Conservation (phyloP, 768 basidiomycete genomes). For the Serendipita sp. region DNA sequence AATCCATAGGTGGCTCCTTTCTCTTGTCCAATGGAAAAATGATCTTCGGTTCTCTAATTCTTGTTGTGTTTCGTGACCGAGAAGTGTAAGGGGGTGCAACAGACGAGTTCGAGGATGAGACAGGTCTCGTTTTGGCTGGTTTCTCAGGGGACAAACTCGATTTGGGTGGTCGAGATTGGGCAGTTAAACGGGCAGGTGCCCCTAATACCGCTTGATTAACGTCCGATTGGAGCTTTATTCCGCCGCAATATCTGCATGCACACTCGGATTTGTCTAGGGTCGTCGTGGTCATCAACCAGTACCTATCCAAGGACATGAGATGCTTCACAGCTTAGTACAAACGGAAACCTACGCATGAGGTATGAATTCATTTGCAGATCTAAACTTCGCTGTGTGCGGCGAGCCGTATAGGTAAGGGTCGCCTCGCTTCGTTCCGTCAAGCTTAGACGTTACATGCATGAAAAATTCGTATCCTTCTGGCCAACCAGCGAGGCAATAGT, state of each 20-base stretch:
- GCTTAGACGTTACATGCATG: constrained; percentile 56
- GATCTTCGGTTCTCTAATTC: background rate
- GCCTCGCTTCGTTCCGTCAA: constrained; percentile 32
- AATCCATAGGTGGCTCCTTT: background rate
- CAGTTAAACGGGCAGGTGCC: background rate
- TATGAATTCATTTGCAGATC: constrained; percentile 71
- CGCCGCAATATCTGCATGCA: constrained; percentile 14
- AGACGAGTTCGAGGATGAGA: background rate
- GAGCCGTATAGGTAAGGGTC: constrained; percentile 66
- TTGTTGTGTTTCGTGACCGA: background rate
- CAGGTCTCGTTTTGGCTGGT: background rate
- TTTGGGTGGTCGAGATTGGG: background rate
- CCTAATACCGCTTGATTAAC: constrained; percentile 11
- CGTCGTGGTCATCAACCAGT: constrained; percentile 10
- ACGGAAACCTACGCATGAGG: constrained; percentile 38
- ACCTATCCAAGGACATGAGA: background rate
- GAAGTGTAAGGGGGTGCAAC: background rate
- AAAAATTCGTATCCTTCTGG: constrained; percentile 55
- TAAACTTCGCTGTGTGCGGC: constrained; percentile 34
- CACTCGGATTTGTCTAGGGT: constrained; percentile 9
- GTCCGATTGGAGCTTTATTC: constrained; percentile 10
- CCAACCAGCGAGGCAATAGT: constrained; percentile 46
- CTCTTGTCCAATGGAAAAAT: background rate
- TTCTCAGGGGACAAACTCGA: background rate
- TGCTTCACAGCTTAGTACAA: background rate